Evolutionary conservation across 2,329 filamentous ascomycete species (phyloP).

Genomic region (Sporothrix dimorphospora): DNA sequence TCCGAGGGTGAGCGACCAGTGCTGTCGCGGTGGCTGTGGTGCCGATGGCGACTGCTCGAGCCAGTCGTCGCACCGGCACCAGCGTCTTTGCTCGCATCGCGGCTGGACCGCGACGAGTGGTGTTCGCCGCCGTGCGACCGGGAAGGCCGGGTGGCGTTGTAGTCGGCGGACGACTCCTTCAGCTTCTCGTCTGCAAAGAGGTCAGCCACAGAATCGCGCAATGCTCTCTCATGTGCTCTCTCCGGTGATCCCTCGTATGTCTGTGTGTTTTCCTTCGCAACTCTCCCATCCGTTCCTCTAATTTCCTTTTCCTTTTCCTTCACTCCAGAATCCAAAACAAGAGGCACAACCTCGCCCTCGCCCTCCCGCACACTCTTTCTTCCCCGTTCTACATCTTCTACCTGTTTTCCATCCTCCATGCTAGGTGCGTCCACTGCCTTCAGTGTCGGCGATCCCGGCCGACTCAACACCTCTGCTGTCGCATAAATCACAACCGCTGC

Average conservation of each 20-base stretch:
- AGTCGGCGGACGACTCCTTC: slow-evolving; percentile 41
- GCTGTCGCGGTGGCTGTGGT: slow-evolving; percentile 35
- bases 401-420: slow-evolving; percentile 26
- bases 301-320: slow-evolving; percentile 22
- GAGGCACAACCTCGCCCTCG: slow-evolving; percentile 25
- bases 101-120: slow-evolving; percentile 44
- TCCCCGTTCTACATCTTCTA: slow-evolving; percentile 25
- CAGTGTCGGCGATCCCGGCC: slow-evolving; percentile 42
- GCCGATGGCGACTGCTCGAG: slow-evolving; percentile 34
- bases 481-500: slow-evolving; percentile 59
- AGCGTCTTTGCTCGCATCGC: slow-evolving; percentile 40
- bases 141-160: slow-evolving; percentile 39
- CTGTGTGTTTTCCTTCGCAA: slow-evolving; percentile 36
- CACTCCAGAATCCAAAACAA: slow-evolving; percentile 26
- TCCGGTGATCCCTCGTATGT: slow-evolving; percentile 16
- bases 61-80: slow-evolving; percentile 7
- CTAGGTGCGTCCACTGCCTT: slow-evolving; percentile 32
- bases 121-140: slow-evolving; percentile 48
- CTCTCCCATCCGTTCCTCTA: not conserved
- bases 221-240: slow-evolving; percentile 43
- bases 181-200: slow-evolving; percentile 55
- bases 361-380: slow-evolving; percentile 21
- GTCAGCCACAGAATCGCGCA: slow-evolving; percentile 58
- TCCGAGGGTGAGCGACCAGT: slow-evolving; percentile 41
- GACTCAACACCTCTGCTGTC: slow-evolving; percentile 52